Evolutionary conservation across 176 grass and related monocot genomes (phyloP).

Genomic region (Bromus sterilis): DNA sequence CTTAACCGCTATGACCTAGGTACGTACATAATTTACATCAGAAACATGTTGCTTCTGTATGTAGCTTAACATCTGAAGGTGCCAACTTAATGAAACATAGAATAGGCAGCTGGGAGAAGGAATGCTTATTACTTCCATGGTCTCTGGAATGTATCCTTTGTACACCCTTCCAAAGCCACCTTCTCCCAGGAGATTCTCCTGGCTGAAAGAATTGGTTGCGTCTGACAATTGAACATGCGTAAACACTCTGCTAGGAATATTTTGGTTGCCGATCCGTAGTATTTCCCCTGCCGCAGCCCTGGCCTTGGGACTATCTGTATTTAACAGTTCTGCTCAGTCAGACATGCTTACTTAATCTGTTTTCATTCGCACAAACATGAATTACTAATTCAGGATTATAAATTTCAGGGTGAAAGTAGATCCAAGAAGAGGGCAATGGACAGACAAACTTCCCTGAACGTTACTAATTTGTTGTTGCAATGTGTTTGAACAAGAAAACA

Average conservation of each 20-base stretch:
- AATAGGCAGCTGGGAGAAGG: not conserved
- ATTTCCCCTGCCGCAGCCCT: constrained; percentile 69
- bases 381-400: not conserved
- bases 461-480: not conserved
- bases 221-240: constrained; percentile 58
- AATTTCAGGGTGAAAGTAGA: not conserved
- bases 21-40: constrained; percentile 15
- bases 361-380: not conserved
- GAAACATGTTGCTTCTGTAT: constrained; percentile 5
- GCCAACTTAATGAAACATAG: not conserved
- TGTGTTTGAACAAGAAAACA: not conserved
- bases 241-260: constrained; percentile 68
- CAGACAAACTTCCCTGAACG: not conserved
- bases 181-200: constrained; percentile 75
- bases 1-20: constrained; percentile 78
- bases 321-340: not conserved
- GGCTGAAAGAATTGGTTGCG: constrained; percentile 70
- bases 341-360: not conserved
- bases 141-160: constrained; percentile 52
- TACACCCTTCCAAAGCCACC: constrained; percentile 92
- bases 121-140: constrained; percentile 44
- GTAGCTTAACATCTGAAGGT: not conserved
- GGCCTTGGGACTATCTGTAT: constrained; percentile 58
- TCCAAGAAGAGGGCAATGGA: not conserved
- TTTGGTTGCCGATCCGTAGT: constrained; percentile 67